A percentile compares a stretch with the other conserved stretches of the same genome.
These are phyloP conservation scores for Alternaria viburni DNA, from an alignment of 2,329 filamentous ascomycete species.

Conservation along the genomic window DNA sequence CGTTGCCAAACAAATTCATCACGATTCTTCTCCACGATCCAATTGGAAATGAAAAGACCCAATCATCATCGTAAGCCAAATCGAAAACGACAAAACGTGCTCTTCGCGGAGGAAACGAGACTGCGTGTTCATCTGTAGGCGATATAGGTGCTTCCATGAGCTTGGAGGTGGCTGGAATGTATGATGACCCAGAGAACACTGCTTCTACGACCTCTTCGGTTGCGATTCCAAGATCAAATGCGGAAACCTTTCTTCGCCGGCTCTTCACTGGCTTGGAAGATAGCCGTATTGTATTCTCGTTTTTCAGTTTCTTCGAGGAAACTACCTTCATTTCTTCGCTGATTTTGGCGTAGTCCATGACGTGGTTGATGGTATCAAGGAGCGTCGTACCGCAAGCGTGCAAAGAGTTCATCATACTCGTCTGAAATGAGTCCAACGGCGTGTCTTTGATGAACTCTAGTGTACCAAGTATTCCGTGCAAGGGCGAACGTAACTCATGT, in stretches of 20 bases:
- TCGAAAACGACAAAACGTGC: slow-evolving; percentile 38
- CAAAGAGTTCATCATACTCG: slow-evolving; percentile 55
- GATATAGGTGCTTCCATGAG: slow-evolving; percentile 11
- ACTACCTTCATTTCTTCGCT: slow-evolving; percentile 40
- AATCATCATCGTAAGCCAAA: slow-evolving; percentile 37
- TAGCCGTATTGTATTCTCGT: slow-evolving; percentile 33
- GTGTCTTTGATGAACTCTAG: slow-evolving; percentile 58
- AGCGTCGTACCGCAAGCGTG: slow-evolving; percentile 56
- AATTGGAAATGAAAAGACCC: slow-evolving; percentile 52
- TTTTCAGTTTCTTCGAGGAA: slow-evolving; percentile 44
- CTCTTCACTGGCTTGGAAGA: slow-evolving; percentile 41
- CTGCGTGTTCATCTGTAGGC: slow-evolving; percentile 1
- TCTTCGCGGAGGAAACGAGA: slow-evolving; percentile 16
- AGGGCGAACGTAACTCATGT: slow-evolving; percentile 59
- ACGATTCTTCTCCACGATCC: slow-evolving; percentile 46
- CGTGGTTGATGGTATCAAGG: slow-evolving; percentile 52
- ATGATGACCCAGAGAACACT: slow-evolving; percentile 45
- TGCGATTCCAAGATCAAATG: slow-evolving; percentile 29
- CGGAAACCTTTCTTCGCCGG: slow-evolving; percentile 14
- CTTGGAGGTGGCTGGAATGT: slow-evolving; percentile 18
- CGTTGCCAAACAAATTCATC: slow-evolving; percentile 49
- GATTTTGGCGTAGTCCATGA: slow-evolving; percentile 41
- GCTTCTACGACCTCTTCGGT: slow-evolving; percentile 35
- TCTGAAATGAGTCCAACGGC: slow-evolving; percentile 46
- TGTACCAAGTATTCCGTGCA: slow-evolving; percentile 50